Percentiles rank a stretch among this genome's conserved stretches.
Evolutionary conservation across 495 filamentous ascomycete species (phyloP).

Genomic region (Penicillium arizonense): DNA sequence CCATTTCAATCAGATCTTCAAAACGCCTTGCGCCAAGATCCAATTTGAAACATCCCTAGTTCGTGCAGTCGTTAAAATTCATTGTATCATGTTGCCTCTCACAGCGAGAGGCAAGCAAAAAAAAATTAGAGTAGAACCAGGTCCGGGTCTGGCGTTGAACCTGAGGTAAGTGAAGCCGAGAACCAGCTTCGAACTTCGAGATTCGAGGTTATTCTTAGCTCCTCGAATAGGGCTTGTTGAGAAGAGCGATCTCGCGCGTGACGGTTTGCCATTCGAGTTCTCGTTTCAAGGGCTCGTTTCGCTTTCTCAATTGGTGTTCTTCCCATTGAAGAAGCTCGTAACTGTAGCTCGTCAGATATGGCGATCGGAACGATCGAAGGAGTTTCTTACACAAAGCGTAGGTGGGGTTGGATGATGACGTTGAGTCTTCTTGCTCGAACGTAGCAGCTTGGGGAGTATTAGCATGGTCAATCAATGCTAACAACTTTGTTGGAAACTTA

Average conservation of each 20-base stretch:
- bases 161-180: not conserved
- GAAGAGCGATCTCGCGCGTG: slow-evolving; percentile 83
- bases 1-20: slow-evolving; percentile 9
- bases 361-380: not conserved
- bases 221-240: slow-evolving; percentile 90
- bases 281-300: slow-evolving; percentile 51
- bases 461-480: not conserved
- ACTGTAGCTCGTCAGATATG: slow-evolving; percentile 24
- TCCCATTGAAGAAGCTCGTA: slow-evolving; percentile 89
- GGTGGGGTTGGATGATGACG: slow-evolving; percentile 70
- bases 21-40: slow-evolving; percentile 22
- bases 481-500: slow-evolving; percentile 35
- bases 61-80: slow-evolving; percentile 23
- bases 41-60: slow-evolving; percentile 8
- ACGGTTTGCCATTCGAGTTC: slow-evolving; percentile 92
- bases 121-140: not conserved
- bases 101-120: not conserved
- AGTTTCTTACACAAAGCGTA: slow-evolving; percentile 58
- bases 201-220: slow-evolving; percentile 5
- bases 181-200: not conserved
- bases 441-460: slow-evolving; percentile 61
- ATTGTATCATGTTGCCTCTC: slow-evolving; percentile 12
- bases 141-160: not conserved
- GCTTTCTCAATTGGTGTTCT: slow-evolving; percentile 55
- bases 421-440: slow-evolving; percentile 86